Evolutionary conservation across 441 rosid genomes (phyloP), one percentile per base, ranked within the genome.

Genomic region (Macaranga tanarius): DNA sequence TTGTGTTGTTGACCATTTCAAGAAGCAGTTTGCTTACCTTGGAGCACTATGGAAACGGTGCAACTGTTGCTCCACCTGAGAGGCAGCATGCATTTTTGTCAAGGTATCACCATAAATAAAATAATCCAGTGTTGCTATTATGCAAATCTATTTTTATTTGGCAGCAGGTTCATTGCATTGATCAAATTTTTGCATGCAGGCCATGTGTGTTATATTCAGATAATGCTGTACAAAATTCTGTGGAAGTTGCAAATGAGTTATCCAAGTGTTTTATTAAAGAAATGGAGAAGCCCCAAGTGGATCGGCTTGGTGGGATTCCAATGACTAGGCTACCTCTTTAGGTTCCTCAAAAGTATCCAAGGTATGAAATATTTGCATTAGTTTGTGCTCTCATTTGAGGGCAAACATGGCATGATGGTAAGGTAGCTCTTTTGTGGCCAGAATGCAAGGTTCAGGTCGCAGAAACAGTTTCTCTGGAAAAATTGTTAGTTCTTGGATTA

Each of bases 1-100:
- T 88, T 92, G 98, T 84, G 98, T 97, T 15, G 97, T 94, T 67
- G 98, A 94, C 62, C 96, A 94, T 86, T 94, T 94, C 77, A 94
- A 94, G 86, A 94, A 94, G 86, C 98, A 93, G 70, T 93, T 93
- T 87, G 95, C 98, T 68, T 89, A 69, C 84, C 96, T 92, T 1
- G 98, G 97, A 94, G 84, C 96, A 92, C 79, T 92, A 92, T 70
- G 94, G 86, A 79, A 90, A 90, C 69, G 93, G 97, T 76, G 81
- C 90, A 61, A 79, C 91, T 75, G 96, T 79, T 82, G 73, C 85
- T 76, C 96, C 98, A 65, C 96, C 82, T 0, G 96, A 92, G 82
- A 89, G 98, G 82, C 97, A 90, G 72, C 98, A 94, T 68, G 93
- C 97, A 76, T 94, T 97, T 54, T 82, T 94, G 80, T 97, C 98